phyloP scores from a whole-genome alignment of 2,329 filamentous ascomycete species.

The Rutstroemia sp. region DNA sequence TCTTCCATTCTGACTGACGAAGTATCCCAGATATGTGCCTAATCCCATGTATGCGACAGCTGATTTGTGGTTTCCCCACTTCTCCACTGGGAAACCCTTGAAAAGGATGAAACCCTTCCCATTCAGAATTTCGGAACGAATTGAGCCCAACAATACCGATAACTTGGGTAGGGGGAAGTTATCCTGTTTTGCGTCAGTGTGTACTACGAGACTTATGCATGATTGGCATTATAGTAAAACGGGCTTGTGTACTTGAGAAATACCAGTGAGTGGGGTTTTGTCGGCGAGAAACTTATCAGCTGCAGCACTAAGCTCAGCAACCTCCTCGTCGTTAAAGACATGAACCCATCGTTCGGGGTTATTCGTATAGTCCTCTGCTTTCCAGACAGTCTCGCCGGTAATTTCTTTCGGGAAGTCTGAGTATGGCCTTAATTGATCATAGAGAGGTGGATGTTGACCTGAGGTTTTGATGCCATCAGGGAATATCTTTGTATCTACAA shows the following conservation, averaged over 20 bases:
- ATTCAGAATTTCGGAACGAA: slow-evolving; percentile 63
- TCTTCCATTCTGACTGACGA: slow-evolving; percentile 76
- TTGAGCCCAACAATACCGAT: slow-evolving; percentile 41
- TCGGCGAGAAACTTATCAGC: slow-evolving; percentile 63
- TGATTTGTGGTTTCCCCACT: slow-evolving; percentile 73
- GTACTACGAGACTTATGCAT: not conserved
- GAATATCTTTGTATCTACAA: slow-evolving; percentile 26
- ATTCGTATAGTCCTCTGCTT: slow-evolving; percentile 32
- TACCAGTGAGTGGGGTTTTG: slow-evolving; percentile 62
- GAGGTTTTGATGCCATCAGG: slow-evolving; percentile 39
- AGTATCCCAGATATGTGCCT: slow-evolving; percentile 78
- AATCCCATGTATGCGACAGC: slow-evolving; percentile 89
- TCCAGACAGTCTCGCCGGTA: slow-evolving; percentile 66
- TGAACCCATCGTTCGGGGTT: slow-evolving; percentile 56
- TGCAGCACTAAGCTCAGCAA: slow-evolving; percentile 57
- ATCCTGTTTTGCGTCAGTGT: slow-evolving; percentile 14
- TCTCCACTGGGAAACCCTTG: slow-evolving; percentile 70
- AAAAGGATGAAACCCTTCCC: slow-evolving; percentile 88
- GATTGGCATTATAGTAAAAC: not conserved
- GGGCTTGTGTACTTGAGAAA: slow-evolving; percentile 43
- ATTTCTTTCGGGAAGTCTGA: slow-evolving; percentile 64
- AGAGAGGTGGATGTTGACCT: slow-evolving; percentile 65
- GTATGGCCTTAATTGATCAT: slow-evolving; percentile 58
- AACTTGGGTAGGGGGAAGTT: slow-evolving; percentile 57
- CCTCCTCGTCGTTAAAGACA: slow-evolving; percentile 56